phyloP scores from a whole-genome alignment of 768 basidiomycete genomes.

The Termitomyces titanicus region DNA sequence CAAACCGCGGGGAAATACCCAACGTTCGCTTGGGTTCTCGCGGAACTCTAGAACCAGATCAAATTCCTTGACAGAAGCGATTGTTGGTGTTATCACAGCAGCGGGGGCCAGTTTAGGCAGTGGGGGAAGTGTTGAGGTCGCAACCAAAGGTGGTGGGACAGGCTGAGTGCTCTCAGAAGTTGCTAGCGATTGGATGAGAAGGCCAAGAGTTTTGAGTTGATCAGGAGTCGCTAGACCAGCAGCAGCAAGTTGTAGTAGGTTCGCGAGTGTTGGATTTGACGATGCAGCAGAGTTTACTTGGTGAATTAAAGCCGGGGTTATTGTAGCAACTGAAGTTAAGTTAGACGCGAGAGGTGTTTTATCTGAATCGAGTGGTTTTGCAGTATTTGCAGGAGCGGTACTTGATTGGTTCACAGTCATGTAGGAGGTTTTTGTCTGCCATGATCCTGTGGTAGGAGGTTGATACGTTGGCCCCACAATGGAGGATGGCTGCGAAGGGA shows the following conservation, averaged over 20 bases:
- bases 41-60: slow-evolving; percentile 72
- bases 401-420: slow-evolving; percentile 15
- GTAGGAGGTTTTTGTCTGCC: slow-evolving; percentile 26
- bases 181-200: slow-evolving; percentile 70
- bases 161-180: slow-evolving; percentile 21
- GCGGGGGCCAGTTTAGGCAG: slow-evolving; percentile 13
- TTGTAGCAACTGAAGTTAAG: slow-evolving; percentile 38
- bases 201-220: slow-evolving; percentile 63
- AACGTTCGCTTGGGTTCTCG: slow-evolving; percentile 60
- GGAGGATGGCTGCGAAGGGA: slow-evolving; percentile 28
- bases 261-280: slow-evolving; percentile 64
- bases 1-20: slow-evolving; percentile 62
- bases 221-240: slow-evolving; percentile 57
- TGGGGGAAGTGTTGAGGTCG: slow-evolving; percentile 1
- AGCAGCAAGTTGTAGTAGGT: slow-evolving; percentile 62
- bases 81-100: slow-evolving; percentile 6
- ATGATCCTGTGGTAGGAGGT: slow-evolving; percentile 17
- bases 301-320: slow-evolving; percentile 55
- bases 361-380: not conserved
- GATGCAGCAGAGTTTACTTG: slow-evolving; percentile 66
- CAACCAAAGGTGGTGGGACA: slow-evolving; percentile 9
- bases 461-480: slow-evolving; percentile 16
- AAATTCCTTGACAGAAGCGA: slow-evolving; percentile 48
- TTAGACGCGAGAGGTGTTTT: slow-evolving; percentile 41
- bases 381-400: not conserved